phyloP scores from a whole-genome alignment of 768 basidiomycete species.

The Tylopilus plumbeoviolaceoides region DNA sequence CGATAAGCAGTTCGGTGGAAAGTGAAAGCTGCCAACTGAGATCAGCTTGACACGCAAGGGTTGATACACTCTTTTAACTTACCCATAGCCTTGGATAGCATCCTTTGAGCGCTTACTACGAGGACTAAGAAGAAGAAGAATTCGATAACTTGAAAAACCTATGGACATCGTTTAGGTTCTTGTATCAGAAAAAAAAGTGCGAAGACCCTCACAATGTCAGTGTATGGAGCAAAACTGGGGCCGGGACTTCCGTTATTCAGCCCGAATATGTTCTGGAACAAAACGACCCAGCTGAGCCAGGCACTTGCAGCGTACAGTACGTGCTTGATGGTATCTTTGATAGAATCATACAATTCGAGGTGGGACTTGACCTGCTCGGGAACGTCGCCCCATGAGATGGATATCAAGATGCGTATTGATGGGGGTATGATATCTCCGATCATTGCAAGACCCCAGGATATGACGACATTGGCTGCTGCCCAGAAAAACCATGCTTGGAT shows the following conservation, averaged over 20 bases:
- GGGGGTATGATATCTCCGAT: constrained; percentile 65
- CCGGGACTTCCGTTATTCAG: constrained; percentile 40
- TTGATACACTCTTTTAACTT: neutral
- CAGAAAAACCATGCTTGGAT: constrained; percentile 78
- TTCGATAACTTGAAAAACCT: constrained; percentile 62
- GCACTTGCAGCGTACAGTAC: constrained; percentile 66
- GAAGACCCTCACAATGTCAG: constrained; percentile 43
- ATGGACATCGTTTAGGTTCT: constrained; percentile 1
- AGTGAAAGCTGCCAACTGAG: constrained; percentile 46
- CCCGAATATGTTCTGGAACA: constrained; percentile 63
- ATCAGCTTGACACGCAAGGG: neutral
- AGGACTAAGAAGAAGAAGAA: constrained; percentile 76
- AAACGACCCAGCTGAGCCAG: constrained; percentile 73
- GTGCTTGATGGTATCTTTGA: constrained; percentile 69
- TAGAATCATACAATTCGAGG: constrained; percentile 64
- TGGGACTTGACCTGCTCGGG: constrained; percentile 63
- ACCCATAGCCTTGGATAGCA: constrained; percentile 67
- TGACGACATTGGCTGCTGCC: constrained; percentile 71
- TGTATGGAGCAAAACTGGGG: constrained; percentile 57
- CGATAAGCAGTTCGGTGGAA: constrained; percentile 77
- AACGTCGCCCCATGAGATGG: constrained; percentile 69
- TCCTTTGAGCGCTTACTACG: constrained; percentile 56
- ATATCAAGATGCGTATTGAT: constrained; percentile 47
- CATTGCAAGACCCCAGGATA: constrained; percentile 78
- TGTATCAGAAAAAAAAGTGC: neutral